Conservation (phyloP, 73 alveolate species). For the Tetrahymena thermophila region DNA sequence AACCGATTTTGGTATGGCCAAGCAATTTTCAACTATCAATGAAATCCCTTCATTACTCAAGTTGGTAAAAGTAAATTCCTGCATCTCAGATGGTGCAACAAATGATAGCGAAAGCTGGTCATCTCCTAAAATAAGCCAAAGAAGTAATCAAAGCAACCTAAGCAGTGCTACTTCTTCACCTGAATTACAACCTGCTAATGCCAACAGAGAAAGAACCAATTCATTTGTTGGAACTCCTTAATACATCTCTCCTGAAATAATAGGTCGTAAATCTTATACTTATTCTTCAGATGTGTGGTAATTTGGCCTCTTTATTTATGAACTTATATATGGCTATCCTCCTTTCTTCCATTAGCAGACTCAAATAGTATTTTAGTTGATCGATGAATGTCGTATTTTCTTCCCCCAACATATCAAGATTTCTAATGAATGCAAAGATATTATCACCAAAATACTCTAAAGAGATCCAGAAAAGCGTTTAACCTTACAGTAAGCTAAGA, state of each 20-base stretch:
- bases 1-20: slow-evolving; percentile 61
- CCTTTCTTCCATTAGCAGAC: slow-evolving; percentile 53
- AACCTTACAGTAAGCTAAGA: slow-evolving; percentile 48
- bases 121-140: not conserved
- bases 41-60: not conserved
- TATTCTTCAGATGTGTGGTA: slow-evolving; percentile 60
- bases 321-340: slow-evolving; percentile 58
- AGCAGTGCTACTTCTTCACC: not conserved
- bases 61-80: not conserved
- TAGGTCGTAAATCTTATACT: not conserved
- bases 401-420: slow-evolving; percentile 43
- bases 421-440: slow-evolving; percentile 49
- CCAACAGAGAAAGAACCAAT: slow-evolving; percentile 5
- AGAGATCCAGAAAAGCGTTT: not conserved
- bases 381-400: slow-evolving; percentile 31
- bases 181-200: not conserved
- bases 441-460: slow-evolving; percentile 12
- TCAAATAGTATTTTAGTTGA: slow-evolving; percentile 46
- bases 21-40: not conserved
- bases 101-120: not conserved
- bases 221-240: slow-evolving; percentile 39
- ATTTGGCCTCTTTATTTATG: slow-evolving; percentile 58
- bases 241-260: slow-evolving; percentile 31
- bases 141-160: not conserved
- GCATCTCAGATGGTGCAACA: not conserved